phyloP scores from a whole-genome alignment of 139 green algal species.

The Pleodorina starrii region DNA sequence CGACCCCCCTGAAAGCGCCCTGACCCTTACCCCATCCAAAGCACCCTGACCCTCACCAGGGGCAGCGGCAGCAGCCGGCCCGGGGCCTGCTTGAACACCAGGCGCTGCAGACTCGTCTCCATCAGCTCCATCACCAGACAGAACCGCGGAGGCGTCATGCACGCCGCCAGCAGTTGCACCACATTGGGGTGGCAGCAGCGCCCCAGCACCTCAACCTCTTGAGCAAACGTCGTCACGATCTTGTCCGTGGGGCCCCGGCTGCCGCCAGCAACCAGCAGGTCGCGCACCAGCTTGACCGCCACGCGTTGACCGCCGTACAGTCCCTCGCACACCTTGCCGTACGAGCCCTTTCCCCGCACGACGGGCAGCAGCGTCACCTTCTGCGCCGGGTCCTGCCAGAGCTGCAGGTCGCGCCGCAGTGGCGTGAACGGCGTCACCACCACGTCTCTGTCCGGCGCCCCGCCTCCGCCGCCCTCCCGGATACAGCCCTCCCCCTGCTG shows the following conservation, averaged over 20 bases:
- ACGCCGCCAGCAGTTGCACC: constrained; percentile 26
- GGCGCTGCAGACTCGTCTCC: constrained; percentile 14
- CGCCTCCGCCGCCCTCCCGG: not conserved
- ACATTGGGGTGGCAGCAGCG: constrained; percentile 26
- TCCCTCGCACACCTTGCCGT: constrained; percentile 19
- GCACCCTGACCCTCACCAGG: not conserved
- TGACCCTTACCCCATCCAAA: no score
- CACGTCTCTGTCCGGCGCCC: not conserved
- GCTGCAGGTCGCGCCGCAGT: not conserved
- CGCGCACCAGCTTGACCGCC: constrained; percentile 23
- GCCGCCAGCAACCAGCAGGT: not conserved
- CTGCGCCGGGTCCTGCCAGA: not conserved
- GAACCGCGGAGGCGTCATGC: constrained; percentile 2
- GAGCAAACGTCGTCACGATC: not conserved
- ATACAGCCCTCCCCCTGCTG: no score
- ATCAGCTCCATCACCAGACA: constrained; percentile 45
- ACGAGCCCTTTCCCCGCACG: not conserved
- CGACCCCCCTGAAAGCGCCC: no score
- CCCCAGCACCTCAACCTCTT: constrained; percentile 34
- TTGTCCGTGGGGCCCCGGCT: not conserved
- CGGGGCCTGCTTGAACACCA: not conserved
- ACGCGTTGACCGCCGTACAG: constrained; percentile 13
- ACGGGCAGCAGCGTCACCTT: not conserved
- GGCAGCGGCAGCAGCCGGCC: constrained; percentile 8
- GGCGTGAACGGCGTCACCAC: constrained; percentile 30